Base-by-base conservation (phyloP, 2,329 filamentous ascomycete genomes). In the Phyllosticta citribraziliensis region DNA sequence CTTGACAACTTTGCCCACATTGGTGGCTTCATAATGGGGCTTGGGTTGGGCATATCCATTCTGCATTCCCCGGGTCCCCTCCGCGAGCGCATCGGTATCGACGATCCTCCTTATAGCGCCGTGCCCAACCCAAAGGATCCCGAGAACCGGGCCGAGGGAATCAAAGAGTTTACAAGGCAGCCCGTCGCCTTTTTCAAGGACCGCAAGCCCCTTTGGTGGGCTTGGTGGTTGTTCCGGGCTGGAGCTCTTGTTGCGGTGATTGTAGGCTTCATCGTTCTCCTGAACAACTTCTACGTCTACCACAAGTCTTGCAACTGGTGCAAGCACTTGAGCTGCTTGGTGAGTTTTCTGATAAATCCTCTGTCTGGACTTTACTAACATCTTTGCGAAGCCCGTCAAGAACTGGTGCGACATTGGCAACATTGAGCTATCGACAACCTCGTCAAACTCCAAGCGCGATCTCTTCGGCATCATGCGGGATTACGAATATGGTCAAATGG, bases 1-100 rank as follows among this genome's bases (percentile, higher is more conserved):
- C 77, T 99, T 55, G 94, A 99, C 79, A 99, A 99, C 74, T 99
- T 97, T 74, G 89, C 90, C 17, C 94, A 99, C 67, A 97, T 99
- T 64, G 94, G 94, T 60, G 94, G 94, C 1, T 97, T 97, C 73
- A 76, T 96, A 57, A 96, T 96, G 85, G 94, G 94, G 0, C 77
- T 99, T 6, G 88, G 87, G 0, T 83, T 97, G 1, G 94, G 94
- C 12, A 81, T 97, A 57, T 95, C 87, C 64, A 81, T 99, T 27
- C 79, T 99, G 64, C 91, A 93, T 70, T 97, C 92, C 3, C 94
- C 94, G 1, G 89, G 91, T 65, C 81, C 85, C 1, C 80, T 97
- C 20, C 85, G 91, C 35, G 81, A 86, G 62, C 85, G 88, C 53
- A 88, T 92, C 61, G 88, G 88, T 14, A 79, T 84, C 54, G 84